Evolutionary conservation across 2,329 filamentous ascomycete species (phyloP), one percentile per base, ranked within the genome.

Genomic region (Apiospora sp.): DNA sequence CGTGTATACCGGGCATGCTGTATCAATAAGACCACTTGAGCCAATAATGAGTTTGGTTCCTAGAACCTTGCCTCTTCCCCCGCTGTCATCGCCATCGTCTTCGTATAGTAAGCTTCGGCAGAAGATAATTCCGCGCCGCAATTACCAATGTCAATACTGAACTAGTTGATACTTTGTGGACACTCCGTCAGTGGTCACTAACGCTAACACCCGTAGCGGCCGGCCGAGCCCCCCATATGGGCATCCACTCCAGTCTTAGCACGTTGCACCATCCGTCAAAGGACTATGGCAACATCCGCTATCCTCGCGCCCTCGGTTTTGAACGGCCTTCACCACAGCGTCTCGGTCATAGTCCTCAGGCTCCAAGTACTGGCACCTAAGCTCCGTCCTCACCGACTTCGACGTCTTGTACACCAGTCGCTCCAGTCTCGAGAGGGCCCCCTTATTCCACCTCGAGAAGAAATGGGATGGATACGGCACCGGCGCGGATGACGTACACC

Each of bases 341-440:
- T 69, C 43, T 49, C 30, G 67, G 48, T 69, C 43, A 34, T 49
- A 46, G 30, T 69, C 67, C 30, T 69, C 67, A 10, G 67, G 49
- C 67, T 34, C 19, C 12, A 69, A 34, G 10, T 30, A 19, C 41
- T 46, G 43, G 30, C 67, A 69, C 10, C 51, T 27, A 5, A 10
- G 37, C 22, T 30, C 41, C 13, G 30, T 6, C 51, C 48, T 49
- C 19, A 49, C 19, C 8, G 48, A n/a, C 7, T 49, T 22, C 4
- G 48, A 49, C 19, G 22, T 49, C 48, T 10, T 6, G 22, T 24
- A 10, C 4, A 24, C 48, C 48, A 49, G 22, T 22, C 48, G 48
- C 48, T 22, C 22, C 22, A 30, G 51, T 14, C 51, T 30, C 13
- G 51, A 4, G n/a, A 54, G 24, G 24, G 51, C 6, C 10, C 51